These are phyloP conservation scores for Schrenkiella parvula DNA, from an alignment of 345 rosid genomes.

Conservation along the genomic window DNA sequence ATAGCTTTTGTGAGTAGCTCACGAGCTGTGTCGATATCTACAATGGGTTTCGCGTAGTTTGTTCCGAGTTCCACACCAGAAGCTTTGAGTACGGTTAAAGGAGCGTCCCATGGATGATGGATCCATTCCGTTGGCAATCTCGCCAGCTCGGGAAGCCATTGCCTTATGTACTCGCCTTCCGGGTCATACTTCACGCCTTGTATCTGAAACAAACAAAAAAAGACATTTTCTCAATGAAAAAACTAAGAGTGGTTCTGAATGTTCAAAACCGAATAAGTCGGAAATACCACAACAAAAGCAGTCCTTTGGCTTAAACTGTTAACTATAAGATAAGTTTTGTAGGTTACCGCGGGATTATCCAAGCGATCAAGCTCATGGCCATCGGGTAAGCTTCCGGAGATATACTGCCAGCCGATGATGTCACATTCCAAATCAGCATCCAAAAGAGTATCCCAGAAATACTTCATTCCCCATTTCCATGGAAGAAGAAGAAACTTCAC, in stretches of 20 bases:
- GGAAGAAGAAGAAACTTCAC: conserved; percentile 88
- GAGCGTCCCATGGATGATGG: conserved; percentile 95
- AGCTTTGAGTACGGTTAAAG: conserved; percentile 54
- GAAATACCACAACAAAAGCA: background rate
- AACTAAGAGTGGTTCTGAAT: too few relatives aligned
- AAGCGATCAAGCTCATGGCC: conserved; percentile 93
- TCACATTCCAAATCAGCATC: conserved; percentile 90
- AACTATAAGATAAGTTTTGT: background rate
- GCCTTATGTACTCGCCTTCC: conserved; percentile 83
- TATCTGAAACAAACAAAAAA: conserved; percentile 40
- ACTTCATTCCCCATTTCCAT: conserved; percentile 98
- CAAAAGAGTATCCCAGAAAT: conserved; percentile 90
- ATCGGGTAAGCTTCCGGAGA: conserved; percentile 90
- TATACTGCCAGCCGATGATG: conserved; percentile 95
- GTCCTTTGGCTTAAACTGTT: background rate
- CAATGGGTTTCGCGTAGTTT: conserved; percentile 69
- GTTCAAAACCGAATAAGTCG: background rate
- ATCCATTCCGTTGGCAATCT: conserved; percentile 92
- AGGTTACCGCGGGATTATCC: conserved; percentile 72
- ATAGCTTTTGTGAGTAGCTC: conserved; percentile 63
- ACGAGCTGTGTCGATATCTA: conserved; percentile 64
- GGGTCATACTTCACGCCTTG: conserved; percentile 80
- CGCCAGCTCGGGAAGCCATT: conserved; percentile 91
- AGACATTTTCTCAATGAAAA: background rate
- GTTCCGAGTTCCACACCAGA: conserved; percentile 69